Evolutionary conservation across 768 basidiomycete species (phyloP).

Genomic region (Piloderma croceum): DNA sequence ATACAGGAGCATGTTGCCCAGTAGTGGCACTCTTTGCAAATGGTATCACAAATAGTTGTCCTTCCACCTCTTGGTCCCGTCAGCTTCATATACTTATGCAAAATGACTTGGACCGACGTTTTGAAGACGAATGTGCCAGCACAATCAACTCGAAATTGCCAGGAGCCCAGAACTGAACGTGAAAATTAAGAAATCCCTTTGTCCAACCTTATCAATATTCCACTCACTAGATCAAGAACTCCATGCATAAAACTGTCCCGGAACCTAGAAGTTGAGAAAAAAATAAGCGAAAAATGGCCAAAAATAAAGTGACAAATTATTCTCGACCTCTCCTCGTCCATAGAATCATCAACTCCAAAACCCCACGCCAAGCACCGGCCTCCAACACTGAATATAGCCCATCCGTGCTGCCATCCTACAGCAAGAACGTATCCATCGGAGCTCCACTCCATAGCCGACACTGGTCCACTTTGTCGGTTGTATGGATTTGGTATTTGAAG

Average conservation of each 20-base stretch:
- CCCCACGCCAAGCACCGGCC: constrained; percentile 82
- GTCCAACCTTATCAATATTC: neutral
- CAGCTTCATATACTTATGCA: constrained; percentile 1
- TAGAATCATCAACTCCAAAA: constrained; percentile 59
- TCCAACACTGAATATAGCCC: constrained; percentile 87
- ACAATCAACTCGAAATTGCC: constrained; percentile 88
- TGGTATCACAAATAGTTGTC: constrained; percentile 78
- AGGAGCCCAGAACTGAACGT: constrained; percentile 80
- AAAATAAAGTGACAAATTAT: constrained; percentile 4
- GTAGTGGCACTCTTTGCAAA: constrained; percentile 95
- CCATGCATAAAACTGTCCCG: constrained; percentile 87
- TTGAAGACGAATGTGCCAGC: constrained; percentile 50
- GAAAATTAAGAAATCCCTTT: constrained; percentile 4
- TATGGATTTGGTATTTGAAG: constrained; percentile 61
- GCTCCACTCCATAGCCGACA: constrained; percentile 80
- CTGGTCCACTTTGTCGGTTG: constrained; percentile 52
- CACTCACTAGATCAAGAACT: constrained; percentile 61
- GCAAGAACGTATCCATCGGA: constrained; percentile 94
- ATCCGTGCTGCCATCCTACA: constrained; percentile 85
- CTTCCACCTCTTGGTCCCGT: constrained; percentile 46
- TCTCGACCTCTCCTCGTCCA: constrained; percentile 51
- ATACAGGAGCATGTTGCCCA: constrained; percentile 83
- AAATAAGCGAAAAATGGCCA: constrained; percentile 6
- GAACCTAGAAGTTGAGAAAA: constrained; percentile 38
- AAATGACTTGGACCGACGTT: constrained; percentile 35